Conservation (phyloP, 2,329 filamentous ascomycete genomes). For the Stromatinia cepivora region DNA sequence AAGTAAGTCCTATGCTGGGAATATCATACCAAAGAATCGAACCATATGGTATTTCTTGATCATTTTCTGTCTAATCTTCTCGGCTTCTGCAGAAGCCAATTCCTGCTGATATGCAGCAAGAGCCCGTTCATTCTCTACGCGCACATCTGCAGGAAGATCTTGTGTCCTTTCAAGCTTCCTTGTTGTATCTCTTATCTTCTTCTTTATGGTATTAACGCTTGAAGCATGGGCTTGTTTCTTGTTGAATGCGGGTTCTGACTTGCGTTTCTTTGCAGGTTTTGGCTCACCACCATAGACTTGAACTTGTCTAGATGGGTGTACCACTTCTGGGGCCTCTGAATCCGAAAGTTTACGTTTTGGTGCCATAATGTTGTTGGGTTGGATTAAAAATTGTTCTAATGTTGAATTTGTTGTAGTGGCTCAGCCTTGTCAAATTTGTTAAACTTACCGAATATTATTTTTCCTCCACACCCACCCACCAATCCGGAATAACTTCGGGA, state of each 20-base stretch:
- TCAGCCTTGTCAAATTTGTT: constrained; percentile 23
- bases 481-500: neutral
- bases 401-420: constrained; percentile 14
- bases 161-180: constrained; percentile 62
- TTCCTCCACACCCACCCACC: constrained; percentile 13
- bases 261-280: constrained; percentile 39
- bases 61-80: constrained; percentile 66
- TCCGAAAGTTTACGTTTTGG: constrained; percentile 38
- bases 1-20: neutral
- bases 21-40: constrained; percentile 71
- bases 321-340: constrained; percentile 29
- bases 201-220: constrained; percentile 63
- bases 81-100: constrained; percentile 57
- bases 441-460: neutral
- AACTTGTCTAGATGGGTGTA: constrained; percentile 40
- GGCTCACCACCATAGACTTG: constrained; percentile 37
- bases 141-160: constrained; percentile 66
- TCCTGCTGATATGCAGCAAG: constrained; percentile 66
- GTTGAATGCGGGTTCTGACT: constrained; percentile 33
- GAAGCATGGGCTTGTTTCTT: constrained; percentile 40
- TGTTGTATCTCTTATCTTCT: constrained; percentile 68
- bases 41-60: constrained; percentile 82
- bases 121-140: constrained; percentile 70
- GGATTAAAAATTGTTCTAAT: neutral
- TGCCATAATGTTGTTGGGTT: constrained; percentile 33